Evolutionary conservation across 371 early-diverging fungal genomes (phyloP).

Genomic region (Mortierella sp.): DNA sequence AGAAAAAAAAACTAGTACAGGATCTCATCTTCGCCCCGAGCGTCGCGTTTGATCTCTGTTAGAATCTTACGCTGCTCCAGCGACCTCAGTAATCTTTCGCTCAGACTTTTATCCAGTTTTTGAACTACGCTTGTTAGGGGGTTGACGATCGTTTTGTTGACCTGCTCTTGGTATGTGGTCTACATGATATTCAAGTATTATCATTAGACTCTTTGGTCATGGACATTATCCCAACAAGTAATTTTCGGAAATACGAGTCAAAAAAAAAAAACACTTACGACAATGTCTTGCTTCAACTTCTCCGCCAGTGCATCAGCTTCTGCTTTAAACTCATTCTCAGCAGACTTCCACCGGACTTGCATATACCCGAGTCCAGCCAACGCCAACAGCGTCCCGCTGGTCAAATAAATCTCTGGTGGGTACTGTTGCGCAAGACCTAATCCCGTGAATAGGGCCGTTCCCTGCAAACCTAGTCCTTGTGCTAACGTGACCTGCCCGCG

Average conservation of each 20-base stretch:
- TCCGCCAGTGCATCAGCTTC: conserved; percentile 44
- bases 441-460: conserved; percentile 41
- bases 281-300: conserved; percentile 49
- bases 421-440: conserved; percentile 50
- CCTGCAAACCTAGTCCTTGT: conserved; percentile 49
- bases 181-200: neutral
- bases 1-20: conserved; percentile 25
- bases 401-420: conserved; percentile 53
- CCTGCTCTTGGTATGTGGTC: conserved; percentile 51
- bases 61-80: conserved; percentile 50
- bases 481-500: conserved; percentile 50
- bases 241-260: neutral
- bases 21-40: conserved; percentile 43
- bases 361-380: conserved; percentile 50
- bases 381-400: conserved; percentile 38
- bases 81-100: conserved; percentile 40
- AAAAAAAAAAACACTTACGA: conserved; percentile 24
- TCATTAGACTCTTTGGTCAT: neutral
- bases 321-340: conserved; percentile 50
- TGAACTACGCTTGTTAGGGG: conserved; percentile 43
- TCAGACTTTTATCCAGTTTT: conserved; percentile 38
- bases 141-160: conserved; percentile 46
- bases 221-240: neutral
- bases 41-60: conserved; percentile 40
- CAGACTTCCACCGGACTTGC: conserved; percentile 56